A percentile compares a stretch with the other conserved stretches of the same genome.
These are phyloP conservation scores for Chlorella sp. DNA, from an alignment of 139 green algal genomes.

Conservation along the genomic window DNA sequence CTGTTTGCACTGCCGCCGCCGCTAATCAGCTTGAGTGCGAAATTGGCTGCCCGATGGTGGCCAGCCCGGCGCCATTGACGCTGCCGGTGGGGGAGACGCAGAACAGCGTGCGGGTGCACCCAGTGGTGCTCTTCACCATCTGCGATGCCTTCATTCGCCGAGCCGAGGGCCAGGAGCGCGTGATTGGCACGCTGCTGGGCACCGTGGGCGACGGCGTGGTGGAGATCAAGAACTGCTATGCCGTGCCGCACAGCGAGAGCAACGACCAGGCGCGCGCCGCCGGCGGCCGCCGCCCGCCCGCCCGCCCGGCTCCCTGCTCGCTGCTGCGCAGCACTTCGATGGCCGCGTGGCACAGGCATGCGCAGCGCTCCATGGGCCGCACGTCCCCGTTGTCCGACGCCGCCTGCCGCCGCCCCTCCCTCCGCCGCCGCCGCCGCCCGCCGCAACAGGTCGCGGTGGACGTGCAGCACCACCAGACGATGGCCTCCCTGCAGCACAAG, in stretches of 20 bases:
- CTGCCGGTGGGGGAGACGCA: constrained; percentile 43
- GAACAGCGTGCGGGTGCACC: constrained; percentile 81
- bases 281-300: neutral
- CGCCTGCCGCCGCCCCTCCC: neutral
- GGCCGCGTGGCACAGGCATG: no score
- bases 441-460: constrained; percentile 93
- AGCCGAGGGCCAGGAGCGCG: constrained; percentile 81
- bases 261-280: constrained; percentile 71
- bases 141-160: constrained; percentile 93
- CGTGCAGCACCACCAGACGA: constrained; percentile 92
- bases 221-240: constrained; percentile 92
- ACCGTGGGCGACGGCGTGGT: constrained; percentile 72
- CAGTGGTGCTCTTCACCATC: constrained; percentile 91
- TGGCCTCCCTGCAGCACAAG: constrained; percentile 88
- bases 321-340: no score
- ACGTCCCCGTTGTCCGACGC: no score
- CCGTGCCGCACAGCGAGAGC: constrained; percentile 95
- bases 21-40: neutral
- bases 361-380: neutral
- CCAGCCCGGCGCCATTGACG: constrained; percentile 24
- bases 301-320: neutral
- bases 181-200: constrained; percentile 96
- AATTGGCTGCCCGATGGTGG: neutral
- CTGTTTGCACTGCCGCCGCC: constrained; percentile 1
- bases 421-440: neutral